Conservation (phyloP, 305 asterid genomes). For the Fraxinus baroniana region DNA sequence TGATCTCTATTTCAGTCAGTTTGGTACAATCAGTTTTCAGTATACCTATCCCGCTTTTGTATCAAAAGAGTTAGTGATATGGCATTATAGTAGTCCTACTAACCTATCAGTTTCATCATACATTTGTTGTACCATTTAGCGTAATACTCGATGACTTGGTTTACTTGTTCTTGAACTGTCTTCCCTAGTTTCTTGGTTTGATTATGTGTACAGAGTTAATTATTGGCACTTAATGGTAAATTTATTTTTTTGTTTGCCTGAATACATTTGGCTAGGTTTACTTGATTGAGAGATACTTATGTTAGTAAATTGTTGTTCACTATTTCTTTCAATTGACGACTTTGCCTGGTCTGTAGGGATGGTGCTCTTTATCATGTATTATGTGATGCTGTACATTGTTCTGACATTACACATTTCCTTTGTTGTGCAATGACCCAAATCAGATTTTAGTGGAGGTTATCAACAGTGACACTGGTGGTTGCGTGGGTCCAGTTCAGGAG, state of each 20-base stretch:
- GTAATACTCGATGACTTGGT: neutral
- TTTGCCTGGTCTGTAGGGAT: conserved; percentile 15
- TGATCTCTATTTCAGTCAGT: neutral
- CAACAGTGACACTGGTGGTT: conserved; percentile 44
- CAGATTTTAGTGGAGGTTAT: conserved; percentile 90
- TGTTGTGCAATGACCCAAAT: conserved; percentile 26
- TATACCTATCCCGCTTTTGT: neutral
- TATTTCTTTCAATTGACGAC: conserved; percentile 15
- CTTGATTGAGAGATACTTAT: neutral
- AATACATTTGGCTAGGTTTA: neutral
- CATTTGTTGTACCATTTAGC: neutral
- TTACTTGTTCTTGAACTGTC: neutral
- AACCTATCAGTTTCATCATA: neutral
- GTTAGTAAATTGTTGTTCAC: conserved; percentile 9
- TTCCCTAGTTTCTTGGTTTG: neutral
- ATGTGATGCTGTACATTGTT: conserved; percentile 25
- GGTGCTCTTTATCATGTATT: conserved; percentile 15
- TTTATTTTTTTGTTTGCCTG: neutral
- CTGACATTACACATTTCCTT: conserved; percentile 29
- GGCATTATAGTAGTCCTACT: neutral
- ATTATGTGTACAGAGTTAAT: neutral
- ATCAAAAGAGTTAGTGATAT: neutral
- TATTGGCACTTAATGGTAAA: neutral
- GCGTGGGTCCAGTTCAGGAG: conserved; percentile 47
- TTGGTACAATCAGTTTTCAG: neutral